Base-by-base conservation (phyloP, 108 stramenopile genomes). In the Fragilariopsis cylindrus region DNA sequence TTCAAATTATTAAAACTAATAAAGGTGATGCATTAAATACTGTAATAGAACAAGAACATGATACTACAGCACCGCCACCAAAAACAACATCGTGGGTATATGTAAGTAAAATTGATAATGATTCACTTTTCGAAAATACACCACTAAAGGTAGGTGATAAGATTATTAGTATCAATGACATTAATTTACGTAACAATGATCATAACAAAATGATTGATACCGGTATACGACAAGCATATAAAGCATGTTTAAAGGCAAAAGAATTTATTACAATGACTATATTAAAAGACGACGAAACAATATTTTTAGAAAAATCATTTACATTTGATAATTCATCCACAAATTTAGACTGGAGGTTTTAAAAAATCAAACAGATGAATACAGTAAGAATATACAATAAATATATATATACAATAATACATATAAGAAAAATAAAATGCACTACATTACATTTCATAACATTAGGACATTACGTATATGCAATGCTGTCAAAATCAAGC, bases 131-230 rank as follows among this genome's bases (percentile, higher is more conserved):
- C 45, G 3, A 30, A 40, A 50, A 50, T 13, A 78, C 77, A n/a
- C 72, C 77, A 21, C 43, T 78, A 54, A 57, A 65, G 19, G 52
- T 52, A 15, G 77, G 77, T 4, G 77, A 78, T 50, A 68, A 65
- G 40, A 21, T 78, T 46, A 15, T 78, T 45, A 53, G 57, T 21
- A 72, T 78, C 40, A 72, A 78, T 41, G 65, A 69, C 39, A 57
- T 64, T 15, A 52, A 70, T 45, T 54, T 60, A 40, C 58, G 69
- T 3, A 5, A 16, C 46, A 55, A 45, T 42, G 30, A 30, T 30
- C 30, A 30, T 30, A 30, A 30, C 30, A 30, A 30, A 30, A 30
- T 30, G 30, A 30, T 30, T 30, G 30, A 30, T 30, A 50, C 76
- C 3, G 76, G 70, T 45, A 58, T 16, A 46, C 40, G 16, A 0